Base-by-base conservation (phyloP, 1,139 yeast species). In the Pneumocystis jirovecii region DNA sequence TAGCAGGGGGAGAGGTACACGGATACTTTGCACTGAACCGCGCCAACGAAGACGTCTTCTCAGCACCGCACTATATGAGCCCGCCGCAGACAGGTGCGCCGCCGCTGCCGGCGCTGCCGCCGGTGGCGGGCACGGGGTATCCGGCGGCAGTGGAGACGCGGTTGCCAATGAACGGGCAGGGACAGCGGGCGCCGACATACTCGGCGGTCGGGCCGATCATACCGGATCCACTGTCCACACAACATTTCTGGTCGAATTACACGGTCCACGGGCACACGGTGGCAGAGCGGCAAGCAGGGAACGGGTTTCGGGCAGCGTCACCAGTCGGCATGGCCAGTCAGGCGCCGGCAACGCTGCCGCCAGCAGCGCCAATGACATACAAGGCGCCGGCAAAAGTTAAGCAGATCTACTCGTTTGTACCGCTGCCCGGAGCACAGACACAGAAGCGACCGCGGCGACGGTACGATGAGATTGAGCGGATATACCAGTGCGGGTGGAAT, bases 391-490 rank as follows among this genome's bases (percentile, higher is more conserved):
- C 2, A 3, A 50, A 50, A 25, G n/a, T 50, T 34, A 65, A 60
- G 40, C 70, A 73, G 2, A 72, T 71, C 6, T 72, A 71, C 63
- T 69, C 73, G 37, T 73, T 73, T 68, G 74, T 73, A 31, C 71
- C 73, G 3, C 64, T 73, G 39, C 73, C 74, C 6, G 73, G 73
- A 1, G 64, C 73, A 17, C 69, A 70, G 63, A 76, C 71, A 69
- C 74, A 73, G 65, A 80, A 79, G 69, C 76, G 91, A 60, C 85
- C 85, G 65, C 79, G 95, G 70, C 79, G 91, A 67, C 78, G 85
- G 62, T 85, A 84, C 70, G 83, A 84, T 70, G 91, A 87, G 73
- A 85, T 87, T 71, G 83, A 84, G 65, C 78, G 95, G 61, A 76
- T 85, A 61, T 87, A 85, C 74, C 78, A 76, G 63, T 87, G 95